Conservation (phyloP, 208 protist genomes). For the Crithidia sp. region DNA sequence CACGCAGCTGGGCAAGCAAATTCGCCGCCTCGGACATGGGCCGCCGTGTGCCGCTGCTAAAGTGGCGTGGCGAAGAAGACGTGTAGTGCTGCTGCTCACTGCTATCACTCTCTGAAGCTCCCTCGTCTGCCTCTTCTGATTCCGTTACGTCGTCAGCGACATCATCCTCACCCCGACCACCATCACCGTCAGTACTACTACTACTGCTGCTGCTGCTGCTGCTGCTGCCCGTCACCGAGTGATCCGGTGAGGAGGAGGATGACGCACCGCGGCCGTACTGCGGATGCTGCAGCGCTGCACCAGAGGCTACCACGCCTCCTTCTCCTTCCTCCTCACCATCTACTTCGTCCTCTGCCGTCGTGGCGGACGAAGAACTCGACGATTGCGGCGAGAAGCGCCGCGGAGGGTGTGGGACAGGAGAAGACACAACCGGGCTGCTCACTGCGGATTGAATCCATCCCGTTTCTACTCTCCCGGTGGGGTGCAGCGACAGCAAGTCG, state of each 20-base stretch:
- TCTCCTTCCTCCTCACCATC: not conserved
- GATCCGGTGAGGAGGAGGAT: no score
- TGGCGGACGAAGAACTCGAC: not conserved
- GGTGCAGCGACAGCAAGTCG: not conserved
- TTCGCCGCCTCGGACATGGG: slow-evolving; percentile 12
- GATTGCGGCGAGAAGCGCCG: not conserved
- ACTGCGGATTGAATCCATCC: no score
- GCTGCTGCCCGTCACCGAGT: no score
- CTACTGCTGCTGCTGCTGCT: not conserved
- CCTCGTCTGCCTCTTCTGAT: slow-evolving; percentile 4
- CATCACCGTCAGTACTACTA: not conserved
- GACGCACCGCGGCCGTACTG: no score
- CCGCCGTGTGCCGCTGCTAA: not conserved
- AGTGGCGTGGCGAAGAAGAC: not conserved
- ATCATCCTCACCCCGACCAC: not conserved
- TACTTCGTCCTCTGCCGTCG: not conserved
- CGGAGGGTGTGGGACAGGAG: no score
- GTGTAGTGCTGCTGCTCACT: not conserved
- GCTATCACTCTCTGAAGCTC: not conserved
- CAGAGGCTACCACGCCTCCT: not conserved
- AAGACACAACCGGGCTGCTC: no score
- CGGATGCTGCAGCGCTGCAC: no score
- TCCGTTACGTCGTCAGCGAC: not conserved
- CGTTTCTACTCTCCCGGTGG: not conserved
- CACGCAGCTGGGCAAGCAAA: not conserved